Conservation (phyloP, 2,329 filamentous ascomycete genomes). For the Berkeleyomyces basicola region DNA sequence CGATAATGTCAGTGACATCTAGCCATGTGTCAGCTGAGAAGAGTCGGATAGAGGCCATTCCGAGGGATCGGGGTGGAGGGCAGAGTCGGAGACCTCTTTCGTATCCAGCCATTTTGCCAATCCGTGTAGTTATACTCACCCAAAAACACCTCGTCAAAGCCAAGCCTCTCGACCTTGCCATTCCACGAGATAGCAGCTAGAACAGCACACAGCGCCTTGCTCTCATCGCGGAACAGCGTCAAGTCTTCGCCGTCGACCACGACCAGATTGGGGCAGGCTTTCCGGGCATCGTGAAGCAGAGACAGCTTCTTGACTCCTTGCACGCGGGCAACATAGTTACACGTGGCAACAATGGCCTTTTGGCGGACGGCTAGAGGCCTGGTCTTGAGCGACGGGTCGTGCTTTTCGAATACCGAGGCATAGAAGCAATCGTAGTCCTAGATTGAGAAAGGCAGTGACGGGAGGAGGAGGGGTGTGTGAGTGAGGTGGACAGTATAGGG, state of each 20-base stretch:
- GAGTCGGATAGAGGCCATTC: neutral
- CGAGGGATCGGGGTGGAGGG: neutral
- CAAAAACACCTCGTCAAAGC: conserved; percentile 69
- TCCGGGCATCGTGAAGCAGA: conserved; percentile 65
- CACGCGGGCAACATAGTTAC: conserved; percentile 79
- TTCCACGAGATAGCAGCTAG: conserved; percentile 64
- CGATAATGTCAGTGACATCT: conserved; percentile 73
- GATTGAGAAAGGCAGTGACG: neutral
- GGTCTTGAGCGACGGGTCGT: conserved; percentile 54
- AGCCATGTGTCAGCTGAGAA: conserved; percentile 20
- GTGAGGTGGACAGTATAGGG: neutral
- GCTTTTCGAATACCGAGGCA: conserved; percentile 73
- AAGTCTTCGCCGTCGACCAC: conserved; percentile 78
- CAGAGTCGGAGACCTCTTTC: neutral
- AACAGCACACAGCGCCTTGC: conserved; percentile 62
- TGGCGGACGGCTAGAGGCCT: conserved; percentile 74
- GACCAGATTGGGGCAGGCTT: conserved; percentile 65
- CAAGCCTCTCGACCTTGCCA: conserved; percentile 59
- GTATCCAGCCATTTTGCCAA: neutral
- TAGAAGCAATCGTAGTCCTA: conserved; percentile 88
- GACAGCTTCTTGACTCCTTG: conserved; percentile 68
- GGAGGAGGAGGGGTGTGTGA: neutral
- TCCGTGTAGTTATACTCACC: conserved; percentile 20
- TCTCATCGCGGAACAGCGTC: conserved; percentile 68
- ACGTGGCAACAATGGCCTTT: conserved; percentile 83